phyloP scores from a whole-genome alignment of 1,284 basidiomycete species.

The Fomitopsis pinicola region DNA sequence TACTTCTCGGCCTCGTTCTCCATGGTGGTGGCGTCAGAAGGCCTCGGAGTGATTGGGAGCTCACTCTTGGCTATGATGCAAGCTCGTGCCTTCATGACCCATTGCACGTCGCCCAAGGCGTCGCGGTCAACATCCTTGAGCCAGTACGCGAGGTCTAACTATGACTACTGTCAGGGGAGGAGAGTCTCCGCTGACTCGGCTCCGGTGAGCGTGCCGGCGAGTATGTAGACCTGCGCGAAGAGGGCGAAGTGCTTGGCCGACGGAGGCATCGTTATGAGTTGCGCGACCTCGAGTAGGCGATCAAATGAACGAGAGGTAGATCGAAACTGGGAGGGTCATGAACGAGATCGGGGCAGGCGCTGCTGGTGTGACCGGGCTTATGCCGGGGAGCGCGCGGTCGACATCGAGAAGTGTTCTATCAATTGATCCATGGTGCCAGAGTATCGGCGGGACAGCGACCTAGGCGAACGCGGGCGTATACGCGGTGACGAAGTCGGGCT shows the following conservation, averaged over 20 bases:
- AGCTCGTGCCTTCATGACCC: conserved; percentile 59
- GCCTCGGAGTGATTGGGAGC: conserved; percentile 26
- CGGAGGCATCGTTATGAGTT: conserved; percentile 56
- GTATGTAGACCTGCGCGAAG: conserved; percentile 67
- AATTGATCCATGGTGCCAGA: conserved; percentile 20
- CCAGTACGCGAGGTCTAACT: conserved; percentile 52
- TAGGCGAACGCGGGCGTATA: conserved; percentile 24
- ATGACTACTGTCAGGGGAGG: conserved; percentile 51
- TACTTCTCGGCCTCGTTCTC: conserved; percentile 3
- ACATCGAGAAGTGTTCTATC: conserved; percentile 66
- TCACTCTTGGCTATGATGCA: conserved; percentile 70
- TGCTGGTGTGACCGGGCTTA: conserved; percentile 14
- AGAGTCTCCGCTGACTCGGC: conserved; percentile 18
- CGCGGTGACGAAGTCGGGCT: conserved; percentile 25
- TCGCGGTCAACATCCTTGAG: conserved; percentile 57
- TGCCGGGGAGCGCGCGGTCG: conserved; percentile 41
- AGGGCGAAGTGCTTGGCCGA: conserved; percentile 66
- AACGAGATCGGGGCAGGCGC: conserved; percentile 48
- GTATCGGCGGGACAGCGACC: conserved; percentile 18
- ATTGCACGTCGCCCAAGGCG: conserved; percentile 53
- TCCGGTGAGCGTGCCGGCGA: conserved; percentile 26
- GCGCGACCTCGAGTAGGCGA: conserved; percentile 59
- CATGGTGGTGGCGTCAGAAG: not conserved
- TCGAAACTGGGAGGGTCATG: conserved; percentile 62
- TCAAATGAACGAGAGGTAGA: conserved; percentile 77